These are phyloP conservation scores for Colletotrichum tropicale DNA, from an alignment of 2,329 filamentous ascomycete species.

Conservation along the genomic window DNA sequence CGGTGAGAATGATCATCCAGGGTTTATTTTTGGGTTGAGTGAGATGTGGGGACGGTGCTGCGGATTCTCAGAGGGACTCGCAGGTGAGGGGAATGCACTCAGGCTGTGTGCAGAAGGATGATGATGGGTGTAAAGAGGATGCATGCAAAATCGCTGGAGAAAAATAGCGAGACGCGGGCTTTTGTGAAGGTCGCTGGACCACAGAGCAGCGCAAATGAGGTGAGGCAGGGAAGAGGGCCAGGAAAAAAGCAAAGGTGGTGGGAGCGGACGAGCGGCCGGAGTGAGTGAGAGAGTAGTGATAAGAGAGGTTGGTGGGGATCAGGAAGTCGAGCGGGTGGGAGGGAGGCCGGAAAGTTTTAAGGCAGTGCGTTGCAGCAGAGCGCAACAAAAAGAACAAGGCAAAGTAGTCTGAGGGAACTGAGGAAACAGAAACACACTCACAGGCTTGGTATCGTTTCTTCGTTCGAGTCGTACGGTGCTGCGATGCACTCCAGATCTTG, in stretches of 20 bases:
- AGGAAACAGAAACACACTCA: constrained; percentile 10
- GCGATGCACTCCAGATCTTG: constrained; percentile 22
- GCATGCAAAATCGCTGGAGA: not conserved
- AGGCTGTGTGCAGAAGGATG: not conserved
- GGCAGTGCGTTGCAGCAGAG: constrained; percentile 11
- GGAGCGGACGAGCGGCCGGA: constrained; percentile 6
- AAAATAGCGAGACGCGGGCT: not conserved
- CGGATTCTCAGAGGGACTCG: constrained; percentile 9
- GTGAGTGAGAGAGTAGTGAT: constrained; percentile 2
- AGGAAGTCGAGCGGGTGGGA: constrained; percentile 7
- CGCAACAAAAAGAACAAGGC: not conserved
- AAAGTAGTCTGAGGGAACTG: not conserved
- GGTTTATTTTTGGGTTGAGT: constrained; percentile 21
- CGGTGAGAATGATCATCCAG: constrained; percentile 16
- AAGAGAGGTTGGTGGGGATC: constrained; percentile 20
- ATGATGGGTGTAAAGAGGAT: not conserved
- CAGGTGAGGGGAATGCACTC: not conserved
- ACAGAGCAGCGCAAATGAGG: not conserved
- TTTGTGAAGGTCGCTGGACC: not conserved
- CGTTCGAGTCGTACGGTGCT: constrained; percentile 12
- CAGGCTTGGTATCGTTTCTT: constrained; percentile 8
- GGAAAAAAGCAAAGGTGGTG: constrained; percentile 8
- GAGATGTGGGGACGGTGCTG: constrained; percentile 13
- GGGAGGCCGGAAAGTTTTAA: constrained; percentile 18
- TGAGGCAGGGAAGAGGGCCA: not conserved